Evolutionary conservation across 2,329 filamentous ascomycete species (phyloP), one percentile per base, ranked within the genome.

Genomic region (Rugonectria rugulosa): DNA sequence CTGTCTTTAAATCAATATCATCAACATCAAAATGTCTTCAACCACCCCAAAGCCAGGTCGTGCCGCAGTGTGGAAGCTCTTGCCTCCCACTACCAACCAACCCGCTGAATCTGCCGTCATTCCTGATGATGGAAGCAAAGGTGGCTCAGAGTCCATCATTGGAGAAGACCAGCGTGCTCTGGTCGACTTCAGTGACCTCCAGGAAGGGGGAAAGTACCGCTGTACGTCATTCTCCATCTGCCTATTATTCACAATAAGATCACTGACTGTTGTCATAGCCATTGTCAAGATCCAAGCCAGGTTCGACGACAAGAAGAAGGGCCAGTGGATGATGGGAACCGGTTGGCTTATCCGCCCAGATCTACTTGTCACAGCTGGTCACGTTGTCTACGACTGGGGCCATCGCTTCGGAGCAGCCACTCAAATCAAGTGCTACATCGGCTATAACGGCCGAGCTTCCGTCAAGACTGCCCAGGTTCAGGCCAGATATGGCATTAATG

Each of bases 341-440:
- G 63, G 65, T 4, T 68, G 57, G 62, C 63, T 66, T 6, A 60
- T 66, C 23, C 53, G 53, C 8, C 54, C 54, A 3, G 60, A 68
- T 6, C 17, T 64, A 1, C 34, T 67, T 15, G 61, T 66, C 23
- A 65, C 64, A 1, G 65, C 58, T 4, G 65, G 63, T 4, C 62
- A 68, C 19, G 48, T 64, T n/a, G 57, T 61, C 20, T 70, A 60
- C 42, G 57, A 69, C 43, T 63, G 59, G 59, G 66, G 34, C 10
- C 56, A 53, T 27, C 44, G 53, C 8, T 19, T 63, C 9, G 59
- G 60, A 2, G 56, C 59, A 6, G 59, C 65, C 6, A 57, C 52
- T 2, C 58, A 71, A 41, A 65, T 73, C 52, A 72, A 70, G 56
- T 69, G 63, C 43, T 75, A 69, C 42, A 71, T 74, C 10, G 72